Evolutionary conservation across 495 filamentous ascomycete genomes (phyloP).

Genomic region (Penicillium antarcticum): DNA sequence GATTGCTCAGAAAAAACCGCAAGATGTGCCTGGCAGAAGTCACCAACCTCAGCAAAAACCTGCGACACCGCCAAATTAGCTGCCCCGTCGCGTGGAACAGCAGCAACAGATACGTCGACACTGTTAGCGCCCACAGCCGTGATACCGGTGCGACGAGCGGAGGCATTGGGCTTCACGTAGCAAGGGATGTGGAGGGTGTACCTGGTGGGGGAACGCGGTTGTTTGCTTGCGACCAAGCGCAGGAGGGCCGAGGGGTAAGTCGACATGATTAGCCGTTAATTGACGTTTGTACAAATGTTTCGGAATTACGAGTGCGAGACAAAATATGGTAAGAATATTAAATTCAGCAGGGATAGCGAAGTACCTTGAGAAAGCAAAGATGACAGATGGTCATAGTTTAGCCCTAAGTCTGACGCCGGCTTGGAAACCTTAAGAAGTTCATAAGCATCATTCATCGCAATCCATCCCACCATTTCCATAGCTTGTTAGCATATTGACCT

Average conservation of each 20-base stretch:
- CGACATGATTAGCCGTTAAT: slow-evolving; percentile 4
- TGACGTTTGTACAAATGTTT: too few relatives aligned
- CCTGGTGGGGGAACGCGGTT: neutral
- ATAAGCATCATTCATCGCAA: neutral
- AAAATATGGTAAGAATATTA: neutral
- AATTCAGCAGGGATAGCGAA: neutral
- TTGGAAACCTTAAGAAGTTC: neutral
- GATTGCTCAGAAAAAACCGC: too few relatives aligned
- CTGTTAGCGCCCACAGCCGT: slow-evolving; percentile 47
- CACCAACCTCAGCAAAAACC: slow-evolving; percentile 58
- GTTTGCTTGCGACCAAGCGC: slow-evolving; percentile 20
- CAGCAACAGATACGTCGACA: slow-evolving; percentile 61
- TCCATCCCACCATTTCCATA: neutral
- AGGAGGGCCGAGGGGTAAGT: slow-evolving; percentile 13
- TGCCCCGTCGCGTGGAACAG: slow-evolving; percentile 61
- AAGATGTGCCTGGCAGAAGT: too few relatives aligned
- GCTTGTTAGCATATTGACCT: neutral
- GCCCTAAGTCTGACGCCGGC: neutral
- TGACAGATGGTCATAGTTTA: neutral
- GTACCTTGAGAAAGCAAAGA: neutral
- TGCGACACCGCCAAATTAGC: slow-evolving; percentile 64
- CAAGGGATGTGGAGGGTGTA: slow-evolving; percentile 49
- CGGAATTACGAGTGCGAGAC: too few relatives aligned
- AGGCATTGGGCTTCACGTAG: slow-evolving; percentile 63
- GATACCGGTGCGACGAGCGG: slow-evolving; percentile 57